A percentile compares a stretch with the other conserved stretches of the same genome.
Conservation (phyloP, 1,284 basidiomycete genomes). For the Sutorius eximius region DNA sequence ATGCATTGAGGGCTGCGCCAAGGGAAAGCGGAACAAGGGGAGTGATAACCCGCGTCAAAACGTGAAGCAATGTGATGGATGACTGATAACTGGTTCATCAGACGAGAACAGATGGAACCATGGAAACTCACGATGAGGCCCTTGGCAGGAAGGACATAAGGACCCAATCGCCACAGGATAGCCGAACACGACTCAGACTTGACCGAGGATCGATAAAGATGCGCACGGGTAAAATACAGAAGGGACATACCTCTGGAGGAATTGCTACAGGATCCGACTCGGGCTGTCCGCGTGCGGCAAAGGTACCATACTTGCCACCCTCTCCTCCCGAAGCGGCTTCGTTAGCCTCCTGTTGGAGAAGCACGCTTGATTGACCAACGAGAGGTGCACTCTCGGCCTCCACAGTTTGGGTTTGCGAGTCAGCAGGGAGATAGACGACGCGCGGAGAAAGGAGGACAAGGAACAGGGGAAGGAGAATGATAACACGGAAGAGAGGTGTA, state of each 20-base stretch:
- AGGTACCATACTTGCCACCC: conserved; percentile 71
- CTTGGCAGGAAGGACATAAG: conserved; percentile 24
- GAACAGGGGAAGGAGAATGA: conserved; percentile 61
- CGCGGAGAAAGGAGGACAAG: conserved; percentile 58
- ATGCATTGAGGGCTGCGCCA: conserved; percentile 62
- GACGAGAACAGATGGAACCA: neutral
- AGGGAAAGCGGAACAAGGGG: conserved; percentile 71
- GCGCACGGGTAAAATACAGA: neutral
- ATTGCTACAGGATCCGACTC: neutral
- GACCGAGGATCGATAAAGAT: neutral
- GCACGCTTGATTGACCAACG: conserved; percentile 28
- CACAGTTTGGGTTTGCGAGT: conserved; percentile 24
- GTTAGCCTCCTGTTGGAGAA: conserved; percentile 24
- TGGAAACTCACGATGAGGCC: conserved; percentile 23
- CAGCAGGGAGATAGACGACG: conserved; percentile 54
- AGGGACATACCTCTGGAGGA: conserved; percentile 9
- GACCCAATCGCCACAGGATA: conserved; percentile 18
- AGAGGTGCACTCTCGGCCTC: conserved; percentile 31
- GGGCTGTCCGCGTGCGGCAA: conserved; percentile 17
- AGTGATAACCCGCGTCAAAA: conserved; percentile 77
- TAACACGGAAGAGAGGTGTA: conserved; percentile 63
- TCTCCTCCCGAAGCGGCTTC: conserved; percentile 27
- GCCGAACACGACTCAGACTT: conserved; percentile 22
- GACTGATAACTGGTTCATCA: conserved; percentile 39
- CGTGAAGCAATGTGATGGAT: conserved; percentile 66